These are phyloP conservation scores for Fragilaria radians DNA, from an alignment of 108 stramenopile genomes.

Conservation along the genomic window DNA sequence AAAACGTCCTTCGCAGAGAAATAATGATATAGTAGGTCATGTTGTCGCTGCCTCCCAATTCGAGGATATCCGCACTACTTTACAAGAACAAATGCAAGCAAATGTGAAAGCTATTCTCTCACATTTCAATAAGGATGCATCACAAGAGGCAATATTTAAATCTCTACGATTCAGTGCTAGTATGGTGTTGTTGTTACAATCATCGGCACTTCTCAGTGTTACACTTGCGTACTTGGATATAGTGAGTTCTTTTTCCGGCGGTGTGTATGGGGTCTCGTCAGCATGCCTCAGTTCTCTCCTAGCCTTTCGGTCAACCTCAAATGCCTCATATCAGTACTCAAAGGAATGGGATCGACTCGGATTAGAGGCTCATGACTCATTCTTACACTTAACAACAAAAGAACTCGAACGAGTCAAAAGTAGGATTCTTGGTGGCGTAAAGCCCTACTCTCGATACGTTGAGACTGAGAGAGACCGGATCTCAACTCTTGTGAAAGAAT, in stretches of 20 bases:
- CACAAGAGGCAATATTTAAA: conserved; percentile 15
- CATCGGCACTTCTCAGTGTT: conserved; percentile 17
- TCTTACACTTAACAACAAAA: conserved; percentile 27
- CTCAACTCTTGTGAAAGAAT: conserved; percentile 28
- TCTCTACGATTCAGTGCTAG: conserved; percentile 21
- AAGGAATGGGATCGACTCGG: conserved; percentile 30
- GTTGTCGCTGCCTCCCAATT: conserved; percentile 50
- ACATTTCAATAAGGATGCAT: conserved; percentile 19
- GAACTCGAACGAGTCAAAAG: conserved; percentile 40
- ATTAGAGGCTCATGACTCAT: conserved; percentile 23
- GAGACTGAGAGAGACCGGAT: conserved; percentile 44
- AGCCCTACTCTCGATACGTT: conserved; percentile 64
- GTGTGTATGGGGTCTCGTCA: conserved; percentile 10
- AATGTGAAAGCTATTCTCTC: conserved; percentile 15
- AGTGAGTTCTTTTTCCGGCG: conserved; percentile 24
- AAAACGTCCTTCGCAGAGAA: conserved; percentile 46
- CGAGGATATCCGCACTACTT: conserved; percentile 46
- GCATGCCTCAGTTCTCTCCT: conserved; percentile 19
- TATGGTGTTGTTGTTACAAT: conserved; percentile 23
- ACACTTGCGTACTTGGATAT: conserved; percentile 9
- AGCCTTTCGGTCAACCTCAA: conserved; percentile 20
- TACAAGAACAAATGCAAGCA: conserved; percentile 34
- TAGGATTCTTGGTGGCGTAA: conserved; percentile 47
- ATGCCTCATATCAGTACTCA: conserved; percentile 19
- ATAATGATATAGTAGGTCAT: conserved; percentile 48